Evolutionary conservation across 2,329 filamentous ascomycete species (phyloP), one percentile per base, ranked within the genome.

Genomic region (Alternaria ethzedia): DNA sequence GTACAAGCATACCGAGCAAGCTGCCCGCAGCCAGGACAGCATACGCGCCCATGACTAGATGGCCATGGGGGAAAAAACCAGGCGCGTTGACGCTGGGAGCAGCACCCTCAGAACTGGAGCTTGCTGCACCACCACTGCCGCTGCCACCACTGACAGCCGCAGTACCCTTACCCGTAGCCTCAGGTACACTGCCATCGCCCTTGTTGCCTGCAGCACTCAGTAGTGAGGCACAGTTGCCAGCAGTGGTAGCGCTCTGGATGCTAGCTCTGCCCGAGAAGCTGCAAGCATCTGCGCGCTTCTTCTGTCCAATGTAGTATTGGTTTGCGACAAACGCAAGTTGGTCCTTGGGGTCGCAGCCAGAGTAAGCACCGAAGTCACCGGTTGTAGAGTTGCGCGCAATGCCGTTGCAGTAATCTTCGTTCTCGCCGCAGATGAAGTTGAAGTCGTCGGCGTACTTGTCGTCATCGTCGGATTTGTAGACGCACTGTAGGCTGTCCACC

Each of bases 261-360:
- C 83, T 82, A 54, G 90, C 92, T 70, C 88, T 81, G 66, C 91
- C 90, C 45, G 84, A 82, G 79, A 94, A 94, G 82, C 88, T 85
- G 78, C 92, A 96, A 11, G 91, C 90, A 57, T 81, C 81, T n/a
- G 64, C 51, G 8, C 65, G 54, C 66, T 82, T 78, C 51, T 80
- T 80, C 65, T 84, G 84, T 70, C 85, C 82, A 75, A 89, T 84
- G 68, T 80, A 81, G 86, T 94, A 95, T 74, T 88, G 82, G 82
- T 94, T 89, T 59, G 94, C 88, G 43, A 88, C 90, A 78, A 87
- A 94, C 49, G 88, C 88, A 32, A 96, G 88, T 85, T 94, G 88
- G 80, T 92, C 86, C 69, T 86, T 85, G 68, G 88, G 78, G 69
- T 86, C 83, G 84, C 92, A 96, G 86, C 93, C 92, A 76, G 88